phyloP scores from a whole-genome alignment of 148 eudicot species.

The Rhododendron kiyosumense region DNA sequence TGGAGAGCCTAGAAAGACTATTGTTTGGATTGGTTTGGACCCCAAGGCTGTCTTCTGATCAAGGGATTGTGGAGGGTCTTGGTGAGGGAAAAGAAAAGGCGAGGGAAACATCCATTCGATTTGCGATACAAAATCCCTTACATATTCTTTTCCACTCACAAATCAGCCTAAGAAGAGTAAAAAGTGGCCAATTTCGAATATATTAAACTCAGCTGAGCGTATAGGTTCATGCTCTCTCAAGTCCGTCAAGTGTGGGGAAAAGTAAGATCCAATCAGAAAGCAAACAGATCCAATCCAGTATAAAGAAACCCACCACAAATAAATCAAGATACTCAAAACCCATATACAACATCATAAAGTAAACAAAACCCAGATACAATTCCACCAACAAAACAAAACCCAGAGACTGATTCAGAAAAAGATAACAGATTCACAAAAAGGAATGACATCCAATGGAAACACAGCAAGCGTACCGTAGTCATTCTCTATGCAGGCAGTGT shows the following conservation, averaged over 20 bases:
- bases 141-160: neutral
- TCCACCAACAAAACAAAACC: neutral
- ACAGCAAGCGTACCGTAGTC: conserved; percentile 46
- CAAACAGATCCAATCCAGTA: conserved; percentile 23
- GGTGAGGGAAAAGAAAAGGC: neutral
- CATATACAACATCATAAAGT: conserved; percentile 6
- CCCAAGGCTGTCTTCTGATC: neutral
- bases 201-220: neutral
- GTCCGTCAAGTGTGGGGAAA: neutral
- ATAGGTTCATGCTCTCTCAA: neutral
- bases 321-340: conserved; percentile 19
- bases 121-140: neutral
- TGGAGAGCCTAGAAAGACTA: neutral
- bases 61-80: neutral
- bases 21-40: neutral
- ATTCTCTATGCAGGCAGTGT: conserved; percentile 54
- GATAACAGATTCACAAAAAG: neutral
- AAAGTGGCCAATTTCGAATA: neutral
- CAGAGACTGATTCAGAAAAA: conserved; percentile 2
- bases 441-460: neutral
- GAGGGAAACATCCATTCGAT: neutral
- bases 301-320: conserved; percentile 1
- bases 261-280: conserved; percentile 15
- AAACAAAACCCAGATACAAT: conserved; percentile 3
- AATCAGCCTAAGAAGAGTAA: neutral